Evolutionary conservation across 2,329 filamentous ascomycete genomes (phyloP).

Genomic region (Leptographium procerum): DNA sequence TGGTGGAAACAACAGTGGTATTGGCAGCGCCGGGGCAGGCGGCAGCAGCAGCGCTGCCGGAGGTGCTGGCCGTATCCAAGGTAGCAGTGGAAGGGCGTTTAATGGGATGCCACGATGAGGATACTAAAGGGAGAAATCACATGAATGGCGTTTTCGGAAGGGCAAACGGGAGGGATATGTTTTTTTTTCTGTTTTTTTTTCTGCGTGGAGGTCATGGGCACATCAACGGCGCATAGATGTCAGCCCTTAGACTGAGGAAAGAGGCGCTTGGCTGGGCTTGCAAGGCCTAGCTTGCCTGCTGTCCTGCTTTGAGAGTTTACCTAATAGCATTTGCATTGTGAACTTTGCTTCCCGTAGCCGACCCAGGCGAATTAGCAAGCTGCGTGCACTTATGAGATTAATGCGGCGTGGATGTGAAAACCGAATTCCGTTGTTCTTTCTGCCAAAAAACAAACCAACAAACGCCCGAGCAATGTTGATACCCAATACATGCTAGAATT

Average conservation of each 20-base stretch:
- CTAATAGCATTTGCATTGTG: no score
- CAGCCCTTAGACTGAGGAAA: background rate
- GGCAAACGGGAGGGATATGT: background rate
- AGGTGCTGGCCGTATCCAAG: constrained; percentile 6
- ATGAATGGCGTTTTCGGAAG: background rate
- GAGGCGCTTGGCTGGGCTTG: no score
- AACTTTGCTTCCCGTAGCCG: background rate
- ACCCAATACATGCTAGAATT: background rate
- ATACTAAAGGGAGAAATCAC: background rate
- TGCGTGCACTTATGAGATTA: no score
- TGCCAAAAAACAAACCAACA: background rate
- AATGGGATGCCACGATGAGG: constrained; percentile 3
- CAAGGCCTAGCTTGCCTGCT: no score
- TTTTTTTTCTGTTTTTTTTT: background rate
- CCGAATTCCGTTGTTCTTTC: background rate
- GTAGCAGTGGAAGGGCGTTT: constrained; percentile 3
- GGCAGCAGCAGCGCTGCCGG: background rate
- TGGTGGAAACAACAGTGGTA: background rate
- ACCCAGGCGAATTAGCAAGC: background rate
- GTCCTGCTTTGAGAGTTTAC: no score
- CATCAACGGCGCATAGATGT: background rate
- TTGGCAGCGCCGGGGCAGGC: constrained; percentile 10
- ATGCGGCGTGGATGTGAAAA: background rate
- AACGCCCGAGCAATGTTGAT: background rate
- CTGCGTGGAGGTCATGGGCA: background rate